Evolutionary conservation across 2,329 filamentous ascomycete species (phyloP).

Genomic region (Endoconidiophora polonica): DNA sequence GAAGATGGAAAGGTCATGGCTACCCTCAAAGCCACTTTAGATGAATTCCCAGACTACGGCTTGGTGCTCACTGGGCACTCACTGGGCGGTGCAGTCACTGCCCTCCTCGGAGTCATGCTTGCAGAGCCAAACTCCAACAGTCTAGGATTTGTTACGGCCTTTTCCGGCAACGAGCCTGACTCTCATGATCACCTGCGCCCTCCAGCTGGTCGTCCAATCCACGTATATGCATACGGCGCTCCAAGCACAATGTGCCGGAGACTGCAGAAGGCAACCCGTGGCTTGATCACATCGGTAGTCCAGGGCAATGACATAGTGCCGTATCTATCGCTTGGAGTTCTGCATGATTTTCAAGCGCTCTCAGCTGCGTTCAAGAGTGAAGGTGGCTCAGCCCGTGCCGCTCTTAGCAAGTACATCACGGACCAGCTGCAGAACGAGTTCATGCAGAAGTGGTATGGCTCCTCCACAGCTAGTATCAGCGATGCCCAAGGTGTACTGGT

Average conservation of each 20-base stretch:
- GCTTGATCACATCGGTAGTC: slow-evolving; percentile 57
- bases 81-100: slow-evolving; percentile 51
- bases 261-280: slow-evolving; percentile 51
- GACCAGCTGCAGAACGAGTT: slow-evolving; percentile 45
- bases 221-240: slow-evolving; percentile 65
- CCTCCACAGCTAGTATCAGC: slow-evolving; percentile 20
- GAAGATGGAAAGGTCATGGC: slow-evolving; percentile 49
- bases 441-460: slow-evolving; percentile 41
- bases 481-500: slow-evolving; percentile 20
- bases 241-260: slow-evolving; percentile 56
- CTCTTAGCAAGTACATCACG: slow-evolving; percentile 51
- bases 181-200: slow-evolving; percentile 17
- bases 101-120: slow-evolving; percentile 54
- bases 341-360: slow-evolving; percentile 59
- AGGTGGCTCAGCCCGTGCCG: slow-evolving; percentile 46
- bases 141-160: slow-evolving; percentile 46
- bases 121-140: slow-evolving; percentile 38
- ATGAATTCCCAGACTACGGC: slow-evolving; percentile 52
- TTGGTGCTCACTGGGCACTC: slow-evolving; percentile 55
- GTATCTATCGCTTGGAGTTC: slow-evolving; percentile 52
- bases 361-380: slow-evolving; percentile 59
- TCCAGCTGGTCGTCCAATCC: slow-evolving; percentile 52
- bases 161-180: slow-evolving; percentile 20
- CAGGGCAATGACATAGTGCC: slow-evolving; percentile 61
- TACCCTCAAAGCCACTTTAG: slow-evolving; percentile 47